These are phyloP conservation scores for Claviceps africana DNA, from an alignment of 2,329 filamentous ascomycete genomes.

Conservation along the genomic window DNA sequence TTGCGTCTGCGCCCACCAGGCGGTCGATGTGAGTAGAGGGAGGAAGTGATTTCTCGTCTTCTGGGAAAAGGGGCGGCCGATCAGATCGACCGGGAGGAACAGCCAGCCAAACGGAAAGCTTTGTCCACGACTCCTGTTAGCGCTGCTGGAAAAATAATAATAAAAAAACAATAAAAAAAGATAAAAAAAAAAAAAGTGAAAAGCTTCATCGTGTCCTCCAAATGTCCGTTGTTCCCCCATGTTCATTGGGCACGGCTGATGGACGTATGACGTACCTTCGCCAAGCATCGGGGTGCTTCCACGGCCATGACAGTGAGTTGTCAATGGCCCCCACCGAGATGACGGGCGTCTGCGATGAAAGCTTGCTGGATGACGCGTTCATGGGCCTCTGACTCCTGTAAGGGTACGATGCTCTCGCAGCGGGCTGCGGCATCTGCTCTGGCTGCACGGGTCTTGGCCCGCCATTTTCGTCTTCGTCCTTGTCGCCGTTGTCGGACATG, in stretches of 20 bases:
- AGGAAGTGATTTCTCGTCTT: conserved; percentile 89
- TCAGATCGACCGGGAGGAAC: conserved; percentile 89
- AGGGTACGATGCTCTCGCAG: conserved; percentile 40
- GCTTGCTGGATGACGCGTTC: conserved; percentile 48
- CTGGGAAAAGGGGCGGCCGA: conserved; percentile 90
- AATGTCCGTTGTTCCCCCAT: too few species aligned
- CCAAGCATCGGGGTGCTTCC: conserved; percentile 94
- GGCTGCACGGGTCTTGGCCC: conserved; percentile 49
- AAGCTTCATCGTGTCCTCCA: too few species aligned
- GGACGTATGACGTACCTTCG: conserved; percentile 30
- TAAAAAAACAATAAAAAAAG: too few species aligned
- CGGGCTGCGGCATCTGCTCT: conserved; percentile 25
- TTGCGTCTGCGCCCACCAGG: conserved; percentile 95
- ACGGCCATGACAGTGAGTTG: conserved; percentile 95
- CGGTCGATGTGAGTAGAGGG: conserved; percentile 83
- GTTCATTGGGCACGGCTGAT: neutral
- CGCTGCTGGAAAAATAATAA: too few species aligned
- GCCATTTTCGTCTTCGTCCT: conserved; percentile 15
- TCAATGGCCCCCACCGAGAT: conserved; percentile 87
- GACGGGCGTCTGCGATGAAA: conserved; percentile 35
- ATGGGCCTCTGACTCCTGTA: conserved; percentile 75
- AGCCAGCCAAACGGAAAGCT: conserved; percentile 98
- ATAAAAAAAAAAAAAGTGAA: too few species aligned
- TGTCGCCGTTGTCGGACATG: conserved; percentile 16
- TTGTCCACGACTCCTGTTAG: conserved; percentile 11